Evolutionary conservation across 345 rosid genomes (phyloP).

Genomic region (Raphanus raphanistrum): DNA sequence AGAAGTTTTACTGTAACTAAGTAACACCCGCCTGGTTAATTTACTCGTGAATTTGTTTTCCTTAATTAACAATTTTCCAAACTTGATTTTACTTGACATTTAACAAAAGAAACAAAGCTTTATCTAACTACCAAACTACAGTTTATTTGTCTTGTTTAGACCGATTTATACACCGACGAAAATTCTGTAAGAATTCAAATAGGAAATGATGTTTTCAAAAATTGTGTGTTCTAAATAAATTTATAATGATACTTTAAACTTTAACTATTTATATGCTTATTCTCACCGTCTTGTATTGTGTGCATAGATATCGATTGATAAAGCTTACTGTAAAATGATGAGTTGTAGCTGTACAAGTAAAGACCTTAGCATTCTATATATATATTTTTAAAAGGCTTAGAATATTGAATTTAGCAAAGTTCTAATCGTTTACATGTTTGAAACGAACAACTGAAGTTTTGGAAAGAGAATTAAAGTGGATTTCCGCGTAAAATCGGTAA

Average conservation of each 20-base stretch:
- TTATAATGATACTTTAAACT: neutral
- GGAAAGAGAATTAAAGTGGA: slow-evolving; percentile 15
- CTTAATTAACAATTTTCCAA: neutral
- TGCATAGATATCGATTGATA: neutral
- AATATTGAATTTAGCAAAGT: neutral
- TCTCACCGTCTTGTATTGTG: neutral
- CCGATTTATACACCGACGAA: neutral
- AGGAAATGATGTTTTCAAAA: neutral
- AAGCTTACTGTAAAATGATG: neutral
- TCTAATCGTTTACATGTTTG: slow-evolving; percentile 24
- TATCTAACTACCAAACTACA: neutral
- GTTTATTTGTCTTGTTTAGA: neutral
- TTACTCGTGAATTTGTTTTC: neutral
- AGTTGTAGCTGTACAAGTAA: neutral
- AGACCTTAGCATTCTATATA: neutral
- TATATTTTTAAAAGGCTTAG: slow-evolving; percentile 3
- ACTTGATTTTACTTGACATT: neutral
- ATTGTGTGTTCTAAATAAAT: neutral
- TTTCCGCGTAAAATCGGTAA: slow-evolving; percentile 26
- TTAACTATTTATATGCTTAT: neutral
- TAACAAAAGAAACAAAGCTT: neutral
- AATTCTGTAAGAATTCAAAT: neutral
- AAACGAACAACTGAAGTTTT: slow-evolving; percentile 24
- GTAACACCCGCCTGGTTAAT: neutral
- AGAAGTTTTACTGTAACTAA: neutral